Conservation (phyloP, 108 stramenopile species). For the Cyclotella cryptica region DNA sequence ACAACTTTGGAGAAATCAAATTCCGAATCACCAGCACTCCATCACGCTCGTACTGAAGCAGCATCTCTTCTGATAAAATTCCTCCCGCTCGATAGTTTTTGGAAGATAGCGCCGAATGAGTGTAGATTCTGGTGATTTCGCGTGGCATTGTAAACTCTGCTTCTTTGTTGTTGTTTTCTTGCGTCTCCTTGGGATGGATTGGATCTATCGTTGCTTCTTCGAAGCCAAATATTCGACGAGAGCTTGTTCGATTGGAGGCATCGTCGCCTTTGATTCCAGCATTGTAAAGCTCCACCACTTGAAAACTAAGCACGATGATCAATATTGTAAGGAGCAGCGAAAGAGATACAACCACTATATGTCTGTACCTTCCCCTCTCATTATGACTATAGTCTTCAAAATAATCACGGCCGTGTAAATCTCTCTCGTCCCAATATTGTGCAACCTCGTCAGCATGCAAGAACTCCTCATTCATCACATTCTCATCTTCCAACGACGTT, state of each 20-base stretch:
- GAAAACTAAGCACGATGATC: not conserved
- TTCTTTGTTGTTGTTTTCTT: not conserved
- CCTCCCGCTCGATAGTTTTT: constrained; percentile 48
- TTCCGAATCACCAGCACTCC: constrained; percentile 48
- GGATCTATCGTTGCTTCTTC: not conserved
- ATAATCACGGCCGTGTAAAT: not conserved
- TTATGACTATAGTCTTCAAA: not conserved
- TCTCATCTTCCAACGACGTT: no score
- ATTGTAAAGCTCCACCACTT: not conserved
- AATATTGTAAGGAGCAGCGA: not conserved
- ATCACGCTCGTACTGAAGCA: constrained; percentile 36
- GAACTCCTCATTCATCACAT: no score
- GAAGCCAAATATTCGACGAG: not conserved
- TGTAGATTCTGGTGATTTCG: constrained; percentile 23
- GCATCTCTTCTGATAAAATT: constrained; percentile 40
- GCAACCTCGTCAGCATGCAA: not conserved
- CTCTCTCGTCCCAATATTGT: not conserved
- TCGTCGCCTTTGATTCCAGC: not conserved
- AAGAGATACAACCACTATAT: not conserved
- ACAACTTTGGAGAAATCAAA: constrained; percentile 40
- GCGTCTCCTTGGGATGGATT: not conserved
- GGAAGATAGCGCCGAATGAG: constrained; percentile 28
- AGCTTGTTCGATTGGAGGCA: not conserved
- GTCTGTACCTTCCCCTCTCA: not conserved
- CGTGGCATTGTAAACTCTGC: no score